These are phyloP conservation scores for Populus ilicifolia DNA, from an alignment of 345 rosid species.

Conservation along the genomic window DNA sequence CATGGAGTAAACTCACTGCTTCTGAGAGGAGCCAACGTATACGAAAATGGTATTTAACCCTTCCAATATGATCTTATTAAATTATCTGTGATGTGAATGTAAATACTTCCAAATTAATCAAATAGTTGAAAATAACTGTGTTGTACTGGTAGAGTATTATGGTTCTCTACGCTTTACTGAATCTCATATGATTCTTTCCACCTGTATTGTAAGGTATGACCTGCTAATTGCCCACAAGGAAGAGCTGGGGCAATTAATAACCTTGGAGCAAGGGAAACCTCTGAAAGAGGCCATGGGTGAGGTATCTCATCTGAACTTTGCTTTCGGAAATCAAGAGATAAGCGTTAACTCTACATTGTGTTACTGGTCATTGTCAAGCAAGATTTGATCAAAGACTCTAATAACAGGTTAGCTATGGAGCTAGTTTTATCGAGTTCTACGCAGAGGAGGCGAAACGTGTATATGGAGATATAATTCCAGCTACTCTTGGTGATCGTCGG, in stretches of 20 bases:
- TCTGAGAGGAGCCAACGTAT: constrained; percentile 72
- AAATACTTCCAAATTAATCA: background rate
- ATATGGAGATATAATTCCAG: constrained; percentile 90
- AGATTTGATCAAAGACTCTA: constrained; percentile 17
- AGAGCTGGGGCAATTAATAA: constrained; percentile 89
- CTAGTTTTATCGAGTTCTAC: constrained; percentile 83
- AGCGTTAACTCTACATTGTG: constrained; percentile 11
- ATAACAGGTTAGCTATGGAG: constrained; percentile 79
- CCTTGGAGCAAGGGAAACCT: constrained; percentile 97
- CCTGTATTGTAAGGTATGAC: constrained; percentile 62
- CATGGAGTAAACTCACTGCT: constrained; percentile 90
- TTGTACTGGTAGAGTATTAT: background rate
- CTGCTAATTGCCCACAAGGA: constrained; percentile 75
- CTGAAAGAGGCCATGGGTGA: constrained; percentile 87
- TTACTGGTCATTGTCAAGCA: background rate
- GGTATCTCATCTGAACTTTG: constrained; percentile 42
- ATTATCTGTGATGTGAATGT: background rate
- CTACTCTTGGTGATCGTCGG: constrained; percentile 74
- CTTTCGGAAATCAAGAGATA: constrained; percentile 19
- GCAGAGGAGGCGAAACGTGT: constrained; percentile 94
- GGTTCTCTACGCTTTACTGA: background rate
- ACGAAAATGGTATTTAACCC: constrained; percentile 58
- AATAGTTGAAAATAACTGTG: background rate
- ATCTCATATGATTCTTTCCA: constrained; percentile 1
- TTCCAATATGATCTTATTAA: background rate